These are phyloP conservation scores for Saturnispora serradocipensis DNA, from an alignment of 805 yeast genomes.

Conservation along the genomic window DNA sequence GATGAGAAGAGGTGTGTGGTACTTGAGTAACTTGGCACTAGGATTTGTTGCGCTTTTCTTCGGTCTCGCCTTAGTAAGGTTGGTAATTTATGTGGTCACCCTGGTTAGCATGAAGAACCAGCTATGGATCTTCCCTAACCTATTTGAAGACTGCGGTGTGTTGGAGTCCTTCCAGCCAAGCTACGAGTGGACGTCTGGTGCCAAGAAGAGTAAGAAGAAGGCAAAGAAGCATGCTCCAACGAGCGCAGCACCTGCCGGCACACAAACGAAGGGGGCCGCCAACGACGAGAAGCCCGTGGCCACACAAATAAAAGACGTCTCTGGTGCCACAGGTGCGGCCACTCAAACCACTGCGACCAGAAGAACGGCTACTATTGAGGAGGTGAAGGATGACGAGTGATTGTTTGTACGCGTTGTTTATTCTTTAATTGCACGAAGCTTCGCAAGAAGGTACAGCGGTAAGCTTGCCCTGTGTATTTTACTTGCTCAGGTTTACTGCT, in stretches of 20 bases:
- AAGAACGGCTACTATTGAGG: constrained; percentile 23
- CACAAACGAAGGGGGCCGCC: not conserved
- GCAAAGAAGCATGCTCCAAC: not conserved
- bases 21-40: constrained; percentile 66
- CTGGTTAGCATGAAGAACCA: constrained; percentile 55
- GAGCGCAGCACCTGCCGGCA: not conserved
- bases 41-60: constrained; percentile 71
- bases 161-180: constrained; percentile 84
- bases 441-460: not conserved
- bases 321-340: constrained; percentile 3
- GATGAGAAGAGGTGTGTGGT: constrained; percentile 89
- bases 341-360: constrained; percentile 9
- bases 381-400: constrained; percentile 11
- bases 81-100: constrained; percentile 57
- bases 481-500: too few species aligned
- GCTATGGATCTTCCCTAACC: constrained; percentile 94
- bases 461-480: too few species aligned
- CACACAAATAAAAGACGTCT: not conserved
- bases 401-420: not conserved
- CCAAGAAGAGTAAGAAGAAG: constrained; percentile 14
- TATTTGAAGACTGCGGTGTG: constrained; percentile 92
- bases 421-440: too few species aligned
- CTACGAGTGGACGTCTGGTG: constrained; percentile 61
- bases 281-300: not conserved
- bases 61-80: constrained; percentile 67